Evolutionary conservation across 192 early-diverging fungal genomes (phyloP), one percentile per base, ranked within the genome.

Genomic region (Jimgerdemannia lactiflua): DNA sequence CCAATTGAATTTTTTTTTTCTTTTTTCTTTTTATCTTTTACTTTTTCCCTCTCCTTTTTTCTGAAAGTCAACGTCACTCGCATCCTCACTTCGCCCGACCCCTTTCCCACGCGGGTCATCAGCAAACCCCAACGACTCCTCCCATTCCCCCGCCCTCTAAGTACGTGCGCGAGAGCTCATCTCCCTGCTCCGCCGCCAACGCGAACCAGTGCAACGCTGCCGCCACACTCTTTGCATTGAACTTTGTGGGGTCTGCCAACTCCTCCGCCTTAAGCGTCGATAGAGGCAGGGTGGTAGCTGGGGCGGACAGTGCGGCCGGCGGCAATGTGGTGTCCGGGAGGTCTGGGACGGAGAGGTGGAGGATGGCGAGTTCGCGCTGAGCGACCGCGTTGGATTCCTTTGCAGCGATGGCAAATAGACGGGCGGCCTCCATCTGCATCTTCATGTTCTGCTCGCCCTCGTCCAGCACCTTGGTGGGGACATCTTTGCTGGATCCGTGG

Each of bases 171-270:
- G 82, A 79, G 42, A 83, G 79, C 43, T 80, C 72, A 59, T 83
- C 82, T 11, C 82, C 82, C 42, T 83, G 82, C 3, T 74, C 78
- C 0, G 82, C 82, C 6, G 82, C 82, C 40, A 83, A 43, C 7
- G 65, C 65, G 49, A 83, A 83, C 82, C 82, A 83, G 68, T 83
- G 82, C 74, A 83, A 77, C 4, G 82, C 82, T 9, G 82, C 82
- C 2, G 82, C 76, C 10, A 83, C 72, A 29, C 78, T 83, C 71
- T 79, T 75, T 1, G 82, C 78, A 29, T 83, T 83, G 64, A 79
- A 83, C 68, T 83, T 83, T 63, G 79, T 77, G 0, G 80, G 80
- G 2, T 69, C 76, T 4, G 71, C 59, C 17, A 73, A 71, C 20
- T 70, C 44, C 65, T n/a, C 7, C 20, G 20, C 44, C 7, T 65